A percentile compares a stretch with the other conserved stretches of the same genome.
These are phyloP conservation scores for Pythium coloratum DNA, from an alignment of 352 stramenopile species.

Conservation along the genomic window DNA sequence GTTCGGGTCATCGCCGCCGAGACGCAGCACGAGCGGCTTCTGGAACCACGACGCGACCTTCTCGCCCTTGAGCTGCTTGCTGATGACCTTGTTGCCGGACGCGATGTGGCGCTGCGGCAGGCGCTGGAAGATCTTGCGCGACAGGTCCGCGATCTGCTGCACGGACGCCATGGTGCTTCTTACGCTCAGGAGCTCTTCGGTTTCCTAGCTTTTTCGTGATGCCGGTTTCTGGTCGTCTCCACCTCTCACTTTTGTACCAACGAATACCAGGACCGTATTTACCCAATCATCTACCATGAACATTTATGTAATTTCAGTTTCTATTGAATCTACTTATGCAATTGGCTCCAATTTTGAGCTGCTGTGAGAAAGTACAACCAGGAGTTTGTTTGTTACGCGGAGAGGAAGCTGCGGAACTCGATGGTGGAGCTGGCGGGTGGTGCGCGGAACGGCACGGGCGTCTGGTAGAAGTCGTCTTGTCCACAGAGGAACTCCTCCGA, in stretches of 20 bases:
- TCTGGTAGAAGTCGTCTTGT: slow-evolving; percentile 16
- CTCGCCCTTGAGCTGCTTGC: slow-evolving; percentile 86
- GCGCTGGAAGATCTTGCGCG: slow-evolving; percentile 88
- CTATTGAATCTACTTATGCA: neutral
- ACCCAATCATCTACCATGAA: slow-evolving; percentile 5
- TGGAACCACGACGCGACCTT: slow-evolving; percentile 87
- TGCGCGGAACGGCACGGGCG: slow-evolving; percentile 1
- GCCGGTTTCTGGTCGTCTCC: neutral
- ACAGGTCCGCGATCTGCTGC: slow-evolving; percentile 73
- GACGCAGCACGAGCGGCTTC: slow-evolving; percentile 73
- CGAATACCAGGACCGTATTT: slow-evolving; percentile 6
- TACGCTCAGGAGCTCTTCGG: neutral
- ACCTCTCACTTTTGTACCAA: slow-evolving; percentile 13
- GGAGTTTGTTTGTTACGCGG: neutral
- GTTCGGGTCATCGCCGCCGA: slow-evolving; percentile 82
- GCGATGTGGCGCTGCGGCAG: slow-evolving; percentile 77
- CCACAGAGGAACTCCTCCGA: slow-evolving; percentile 15
- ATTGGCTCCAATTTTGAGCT: neutral
- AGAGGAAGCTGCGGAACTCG: slow-evolving; percentile 12
- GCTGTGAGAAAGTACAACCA: neutral
- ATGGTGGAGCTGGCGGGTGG: neutral
- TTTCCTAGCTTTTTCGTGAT: neutral
- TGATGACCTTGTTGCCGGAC: slow-evolving; percentile 89
- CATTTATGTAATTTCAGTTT: neutral
- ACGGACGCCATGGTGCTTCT: slow-evolving; percentile 25